These are phyloP conservation scores for Ophiostoma tasmaniense DNA, from an alignment of 2,329 filamentous ascomycete species.

Conservation along the genomic window DNA sequence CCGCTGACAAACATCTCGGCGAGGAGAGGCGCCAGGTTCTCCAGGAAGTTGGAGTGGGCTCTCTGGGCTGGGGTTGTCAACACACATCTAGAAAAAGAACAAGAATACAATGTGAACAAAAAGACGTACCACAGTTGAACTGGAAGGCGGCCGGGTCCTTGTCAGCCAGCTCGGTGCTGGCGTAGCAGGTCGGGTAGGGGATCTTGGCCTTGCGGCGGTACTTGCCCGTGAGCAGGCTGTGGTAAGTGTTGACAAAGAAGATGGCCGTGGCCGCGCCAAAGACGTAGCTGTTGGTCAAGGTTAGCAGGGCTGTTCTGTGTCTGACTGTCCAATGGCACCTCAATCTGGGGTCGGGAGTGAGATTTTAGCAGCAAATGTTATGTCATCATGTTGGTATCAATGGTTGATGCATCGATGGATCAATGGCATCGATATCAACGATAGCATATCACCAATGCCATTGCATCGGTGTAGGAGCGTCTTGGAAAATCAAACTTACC, in stretches of 20 bases:
- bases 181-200: constrained; percentile 51
- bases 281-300: constrained; percentile 43
- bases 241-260: constrained; percentile 49
- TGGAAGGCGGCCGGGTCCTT: constrained; percentile 45
- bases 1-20: constrained; percentile 48
- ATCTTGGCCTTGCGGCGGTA: constrained; percentile 47
- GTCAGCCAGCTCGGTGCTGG: constrained; percentile 42
- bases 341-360: not conserved
- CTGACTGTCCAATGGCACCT: not conserved
- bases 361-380: not conserved
- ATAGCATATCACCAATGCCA: not conserved
- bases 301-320: not conserved
- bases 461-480: not conserved
- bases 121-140: constrained; percentile 52
- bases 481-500: constrained; percentile 10
- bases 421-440: not conserved
- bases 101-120: not conserved
- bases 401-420: not conserved
- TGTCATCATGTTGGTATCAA: not conserved
- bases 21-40: constrained; percentile 49
- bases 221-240: constrained; percentile 38
- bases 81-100: not conserved
- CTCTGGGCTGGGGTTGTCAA: constrained; percentile 39
- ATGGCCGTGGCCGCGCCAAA: constrained; percentile 48
- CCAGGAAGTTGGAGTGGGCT: constrained; percentile 55